Evolutionary conservation across 2,329 filamentous ascomycete species (phyloP).

Genomic region (Allantophomopsis lycopodina): DNA sequence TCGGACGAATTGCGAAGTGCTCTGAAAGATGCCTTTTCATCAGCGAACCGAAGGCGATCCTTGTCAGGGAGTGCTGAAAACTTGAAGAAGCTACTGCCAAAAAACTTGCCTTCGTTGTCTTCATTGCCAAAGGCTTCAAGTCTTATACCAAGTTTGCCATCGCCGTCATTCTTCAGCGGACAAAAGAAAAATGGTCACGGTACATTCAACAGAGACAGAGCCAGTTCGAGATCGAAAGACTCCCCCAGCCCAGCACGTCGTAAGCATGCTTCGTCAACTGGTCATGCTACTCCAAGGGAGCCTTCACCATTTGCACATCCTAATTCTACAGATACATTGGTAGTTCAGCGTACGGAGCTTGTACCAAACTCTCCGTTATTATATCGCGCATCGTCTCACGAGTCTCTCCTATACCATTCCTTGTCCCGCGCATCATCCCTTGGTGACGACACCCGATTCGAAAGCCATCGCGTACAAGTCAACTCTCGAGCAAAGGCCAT

Average conservation of each 20-base stretch:
- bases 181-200: too few species aligned
- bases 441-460: conserved; percentile 71
- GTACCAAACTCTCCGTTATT: conserved; percentile 16
- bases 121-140: conserved; percentile 28
- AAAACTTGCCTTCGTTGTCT: conserved; percentile 34
- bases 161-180: conserved; percentile 5
- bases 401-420: conserved; percentile 63
- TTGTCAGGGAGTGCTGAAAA: conserved; percentile 42
- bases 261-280: too few species aligned
- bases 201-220: too few species aligned
- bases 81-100: conserved; percentile 37
- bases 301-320: neutral
- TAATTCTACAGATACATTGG: too few species aligned
- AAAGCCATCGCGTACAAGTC: conserved; percentile 68
- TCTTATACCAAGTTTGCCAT: conserved; percentile 20
- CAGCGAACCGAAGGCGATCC: conserved; percentile 26
- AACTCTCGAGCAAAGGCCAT: conserved; percentile 87
- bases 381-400: conserved; percentile 57
- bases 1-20: conserved; percentile 19
- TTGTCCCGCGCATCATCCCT: conserved; percentile 70
- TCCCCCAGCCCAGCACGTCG: too few species aligned
- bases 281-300: neutral
- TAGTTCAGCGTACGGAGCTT: too few species aligned
- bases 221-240: too few species aligned
- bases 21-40: conserved; percentile 32